Evolutionary conservation across 2,329 filamentous ascomycete species (phyloP).

Genomic region (Colletotrichum chlorophyti): DNA sequence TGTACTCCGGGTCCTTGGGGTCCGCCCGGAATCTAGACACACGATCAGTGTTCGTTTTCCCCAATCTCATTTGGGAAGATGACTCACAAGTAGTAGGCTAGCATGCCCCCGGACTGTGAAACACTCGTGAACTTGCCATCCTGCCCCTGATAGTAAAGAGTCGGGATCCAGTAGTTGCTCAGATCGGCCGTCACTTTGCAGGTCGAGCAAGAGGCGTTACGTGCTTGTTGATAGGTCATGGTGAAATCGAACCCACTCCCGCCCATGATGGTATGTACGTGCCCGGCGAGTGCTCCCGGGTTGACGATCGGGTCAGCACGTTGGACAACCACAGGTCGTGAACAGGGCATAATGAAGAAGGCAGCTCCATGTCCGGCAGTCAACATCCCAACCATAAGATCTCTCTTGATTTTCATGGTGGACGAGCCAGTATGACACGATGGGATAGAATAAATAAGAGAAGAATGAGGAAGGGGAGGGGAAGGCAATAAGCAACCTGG

Average conservation of each 20-base stretch:
- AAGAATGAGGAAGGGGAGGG: background rate
- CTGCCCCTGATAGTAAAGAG: constrained; percentile 55
- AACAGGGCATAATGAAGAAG: constrained; percentile 29
- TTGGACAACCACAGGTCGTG: constrained; percentile 37
- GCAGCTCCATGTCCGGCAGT: constrained; percentile 3
- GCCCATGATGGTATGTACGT: constrained; percentile 69
- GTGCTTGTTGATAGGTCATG: constrained; percentile 60
- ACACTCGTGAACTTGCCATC: constrained; percentile 61
- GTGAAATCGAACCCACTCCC: constrained; percentile 65
- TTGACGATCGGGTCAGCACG: constrained; percentile 66
- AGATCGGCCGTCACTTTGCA: constrained; percentile 67
- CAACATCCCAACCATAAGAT: background rate
- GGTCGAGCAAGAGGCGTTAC: constrained; percentile 66
- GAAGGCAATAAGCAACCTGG: background rate
- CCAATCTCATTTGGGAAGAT: background rate
- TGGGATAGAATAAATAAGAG: background rate
- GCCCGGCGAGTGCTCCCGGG: constrained; percentile 58
- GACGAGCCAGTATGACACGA: background rate
- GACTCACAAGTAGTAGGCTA: constrained; percentile 58
- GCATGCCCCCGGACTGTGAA: constrained; percentile 49
- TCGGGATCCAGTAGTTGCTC: constrained; percentile 74
- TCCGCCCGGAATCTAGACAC: constrained; percentile 46
- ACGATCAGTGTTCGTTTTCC: background rate
- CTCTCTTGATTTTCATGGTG: constrained; percentile 3
- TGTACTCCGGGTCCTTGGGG: constrained; percentile 42